phyloP scores from a whole-genome alignment of 371 early-diverging fungal genomes.

The Cokeromyces recurvatus region DNA sequence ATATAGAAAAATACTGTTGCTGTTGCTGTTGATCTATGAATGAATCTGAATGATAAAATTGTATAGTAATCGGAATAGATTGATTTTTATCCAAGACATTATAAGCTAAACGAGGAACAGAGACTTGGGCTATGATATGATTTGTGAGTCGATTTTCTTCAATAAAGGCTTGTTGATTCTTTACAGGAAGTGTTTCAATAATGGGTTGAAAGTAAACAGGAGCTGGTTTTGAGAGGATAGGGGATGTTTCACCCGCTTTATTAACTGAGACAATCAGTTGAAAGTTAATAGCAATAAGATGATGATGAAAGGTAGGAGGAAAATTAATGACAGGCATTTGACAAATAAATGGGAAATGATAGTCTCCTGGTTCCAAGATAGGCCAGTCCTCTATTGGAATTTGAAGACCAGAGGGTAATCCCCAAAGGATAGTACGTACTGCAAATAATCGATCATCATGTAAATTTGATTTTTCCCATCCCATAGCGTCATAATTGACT shows the following conservation, averaged over 20 bases:
- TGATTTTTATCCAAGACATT: slow-evolving; percentile 12
- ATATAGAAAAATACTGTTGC: slow-evolving; percentile 1
- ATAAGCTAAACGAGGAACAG: slow-evolving; percentile 22
- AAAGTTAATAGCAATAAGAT: slow-evolving; percentile 20
- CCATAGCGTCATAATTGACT: slow-evolving; percentile 30
- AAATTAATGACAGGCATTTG: slow-evolving; percentile 32
- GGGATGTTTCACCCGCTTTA: slow-evolving; percentile 3
- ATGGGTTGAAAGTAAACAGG: slow-evolving; percentile 17
- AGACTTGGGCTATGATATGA: slow-evolving; percentile 6
- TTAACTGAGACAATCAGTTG: slow-evolving; percentile 18
- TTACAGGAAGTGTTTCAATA: slow-evolving; percentile 18
- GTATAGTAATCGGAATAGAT: slow-evolving; percentile 13
- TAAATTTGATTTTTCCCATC: slow-evolving; percentile 21
- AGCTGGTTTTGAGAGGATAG: slow-evolving; percentile 14
- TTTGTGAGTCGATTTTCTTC: slow-evolving; percentile 6
- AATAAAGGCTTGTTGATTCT: slow-evolving; percentile 8
- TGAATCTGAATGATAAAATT: no score
- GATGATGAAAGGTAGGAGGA: slow-evolving; percentile 26
- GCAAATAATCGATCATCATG: slow-evolving; percentile 28
- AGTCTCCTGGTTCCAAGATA: slow-evolving; percentile 21
- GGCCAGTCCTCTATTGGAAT: slow-evolving; percentile 11
- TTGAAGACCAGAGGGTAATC: slow-evolving; percentile 10
- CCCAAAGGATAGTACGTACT: slow-evolving; percentile 23
- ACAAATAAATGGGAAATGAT: slow-evolving; percentile 21
- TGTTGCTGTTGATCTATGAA: no score